Evolutionary conservation across 148 eudicot genomes (phyloP), one percentile per base, ranked within the genome.

Genomic region (Diospyros lotus): DNA sequence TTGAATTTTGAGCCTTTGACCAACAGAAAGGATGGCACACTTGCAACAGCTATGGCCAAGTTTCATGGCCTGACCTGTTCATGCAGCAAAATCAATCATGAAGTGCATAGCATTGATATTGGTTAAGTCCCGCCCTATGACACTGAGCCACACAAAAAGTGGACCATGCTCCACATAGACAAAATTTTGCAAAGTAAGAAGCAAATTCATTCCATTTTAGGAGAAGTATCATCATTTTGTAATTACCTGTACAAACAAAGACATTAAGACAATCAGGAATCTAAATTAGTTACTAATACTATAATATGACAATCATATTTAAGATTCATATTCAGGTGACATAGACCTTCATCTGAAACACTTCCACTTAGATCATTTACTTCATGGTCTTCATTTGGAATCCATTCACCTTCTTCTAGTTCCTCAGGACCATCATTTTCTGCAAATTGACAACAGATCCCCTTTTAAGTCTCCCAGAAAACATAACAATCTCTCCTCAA

Each of bases 351-450:
- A 78, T 71, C 80, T 2, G 77, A 38, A 44, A 63, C 76, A 75
- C 58, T 65, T 73, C 73, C 83, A 80, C 76, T 73, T 28, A 84
- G 69, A 78, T 76, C 73, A 72, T 71, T 77, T 64, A 76, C 76
- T 66, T 71, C 82, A 14, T 74, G 68, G 72, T 71, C 81, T 69
- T 86, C 86, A 74, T 84, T 88, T 6, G 83, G 81, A 60, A 73
- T 80, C 85, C 83, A 77, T 72, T 90, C 91, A 73, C 83, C 86
- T 78, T 86, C 89, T 78, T 84, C 92, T 55, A 82, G 71, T 77
- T 79, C 88, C 70, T 80, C 68, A 45, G 28, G 56, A 73, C 77
- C 77, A 67, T 73, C 74, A 69, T 79, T 80, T 75, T 78, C 97
- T 89, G 81, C 73, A 82, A 58, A 44, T 72, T 69, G 39, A 63